A percentile compares a stretch with the other conserved stretches of the same genome.
phyloP scores from a whole-genome alignment of 352 stramenopile species.

The Phytopythium aichiense region DNA sequence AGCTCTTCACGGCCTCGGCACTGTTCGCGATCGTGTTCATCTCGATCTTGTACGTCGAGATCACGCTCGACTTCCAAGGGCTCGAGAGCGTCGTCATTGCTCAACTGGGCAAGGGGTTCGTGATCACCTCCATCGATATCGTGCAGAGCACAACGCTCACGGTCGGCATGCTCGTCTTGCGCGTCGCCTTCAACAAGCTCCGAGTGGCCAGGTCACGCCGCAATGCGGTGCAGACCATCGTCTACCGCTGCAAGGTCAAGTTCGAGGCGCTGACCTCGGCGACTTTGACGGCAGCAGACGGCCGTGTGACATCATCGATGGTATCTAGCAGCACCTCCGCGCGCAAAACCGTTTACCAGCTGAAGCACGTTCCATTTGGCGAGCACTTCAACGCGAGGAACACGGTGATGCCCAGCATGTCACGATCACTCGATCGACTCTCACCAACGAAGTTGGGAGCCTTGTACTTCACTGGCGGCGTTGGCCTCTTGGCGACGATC shows the following conservation, averaged over 20 bases:
- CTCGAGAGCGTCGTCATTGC: background rate
- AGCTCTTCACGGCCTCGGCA: background rate
- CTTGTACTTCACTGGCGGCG: background rate
- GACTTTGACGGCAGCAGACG: background rate
- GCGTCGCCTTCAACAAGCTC: conserved; percentile 5
- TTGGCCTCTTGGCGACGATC: background rate
- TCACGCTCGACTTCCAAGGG: background rate
- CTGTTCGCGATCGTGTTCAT: conserved; percentile 3
- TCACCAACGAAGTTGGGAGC: background rate
- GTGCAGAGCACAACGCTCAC: conserved; percentile 7
- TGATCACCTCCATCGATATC: conserved; percentile 4
- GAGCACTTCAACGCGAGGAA: conserved; percentile 1
- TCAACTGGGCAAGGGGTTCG: background rate
- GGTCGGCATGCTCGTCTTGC: conserved; percentile 1
- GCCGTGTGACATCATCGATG: background rate
- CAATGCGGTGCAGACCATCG: conserved; percentile 1
- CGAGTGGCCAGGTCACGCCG: background rate
- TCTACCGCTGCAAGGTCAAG: conserved; percentile 5
- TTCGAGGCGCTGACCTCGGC: background rate
- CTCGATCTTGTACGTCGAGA: background rate
- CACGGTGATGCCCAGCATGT: background rate
- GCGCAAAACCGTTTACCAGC: background rate
- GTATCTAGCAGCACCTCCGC: background rate
- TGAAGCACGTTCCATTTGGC: background rate
- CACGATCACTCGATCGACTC: background rate